These are phyloP conservation scores for Plasmodium gaboni DNA, from an alignment of 169 alveolate species.

Conservation along the genomic window DNA sequence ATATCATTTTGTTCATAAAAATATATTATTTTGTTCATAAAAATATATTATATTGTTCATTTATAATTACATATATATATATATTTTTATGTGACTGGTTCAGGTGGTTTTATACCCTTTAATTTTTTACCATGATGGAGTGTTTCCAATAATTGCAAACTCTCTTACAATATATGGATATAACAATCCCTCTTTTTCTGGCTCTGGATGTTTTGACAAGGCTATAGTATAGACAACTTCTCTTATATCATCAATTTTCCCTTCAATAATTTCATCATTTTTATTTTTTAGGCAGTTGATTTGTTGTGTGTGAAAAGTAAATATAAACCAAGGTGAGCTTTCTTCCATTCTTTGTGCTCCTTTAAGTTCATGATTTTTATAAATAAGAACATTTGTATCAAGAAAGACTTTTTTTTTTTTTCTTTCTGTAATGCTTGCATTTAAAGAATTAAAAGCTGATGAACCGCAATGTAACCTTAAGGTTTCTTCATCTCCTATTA, in stretches of 20 bases:
- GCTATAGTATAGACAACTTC: constrained; percentile 92
- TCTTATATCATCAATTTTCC: constrained; percentile 91
- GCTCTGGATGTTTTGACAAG: constrained; percentile 88
- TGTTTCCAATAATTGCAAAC: constrained; percentile 88
- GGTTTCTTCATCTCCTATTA: constrained; percentile 88
- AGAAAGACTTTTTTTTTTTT: constrained; percentile 82
- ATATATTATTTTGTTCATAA: too few species aligned
- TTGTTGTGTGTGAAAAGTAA: constrained; percentile 92
- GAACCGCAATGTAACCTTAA: constrained; percentile 91
- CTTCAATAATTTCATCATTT: constrained; percentile 87
- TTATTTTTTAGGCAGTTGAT: constrained; percentile 89
- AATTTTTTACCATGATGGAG: constrained; percentile 85
- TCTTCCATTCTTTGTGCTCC: constrained; percentile 86
- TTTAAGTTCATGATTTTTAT: constrained; percentile 89
- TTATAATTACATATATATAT: too few species aligned
- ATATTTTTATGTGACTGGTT: too few species aligned
- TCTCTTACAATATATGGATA: constrained; percentile 87
- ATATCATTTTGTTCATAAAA: too few species aligned
- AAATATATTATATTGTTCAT: too few species aligned
- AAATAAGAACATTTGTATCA: constrained; percentile 88
- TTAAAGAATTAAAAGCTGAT: constrained; percentile 86
- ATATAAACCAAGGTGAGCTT: constrained; percentile 90
- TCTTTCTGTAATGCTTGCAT: constrained; percentile 88
- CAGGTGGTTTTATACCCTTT: neutral
- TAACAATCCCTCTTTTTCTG: constrained; percentile 79